These are phyloP conservation scores for Diaporthe vexans DNA, from an alignment of 2,329 filamentous ascomycete species.

Conservation along the genomic window DNA sequence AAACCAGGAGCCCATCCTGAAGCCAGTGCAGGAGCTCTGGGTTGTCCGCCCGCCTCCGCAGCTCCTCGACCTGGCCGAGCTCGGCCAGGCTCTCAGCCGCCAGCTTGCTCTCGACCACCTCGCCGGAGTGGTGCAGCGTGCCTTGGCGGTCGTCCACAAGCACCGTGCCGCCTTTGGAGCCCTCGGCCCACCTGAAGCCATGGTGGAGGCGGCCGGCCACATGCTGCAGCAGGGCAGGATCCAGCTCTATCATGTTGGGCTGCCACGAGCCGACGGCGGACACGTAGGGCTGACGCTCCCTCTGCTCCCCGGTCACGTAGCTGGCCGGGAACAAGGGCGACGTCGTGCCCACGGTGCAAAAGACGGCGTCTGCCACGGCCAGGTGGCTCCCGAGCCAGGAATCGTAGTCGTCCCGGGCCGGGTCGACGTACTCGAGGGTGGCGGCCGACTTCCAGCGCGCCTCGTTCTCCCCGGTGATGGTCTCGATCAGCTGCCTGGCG, in stretches of 20 bases:
- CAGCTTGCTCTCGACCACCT: constrained; percentile 74
- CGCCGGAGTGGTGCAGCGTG: constrained; percentile 74
- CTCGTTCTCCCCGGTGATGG: not conserved
- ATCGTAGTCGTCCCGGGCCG: not conserved
- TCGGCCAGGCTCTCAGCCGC: constrained; percentile 69
- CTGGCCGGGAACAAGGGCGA: constrained; percentile 70
- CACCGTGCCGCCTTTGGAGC: constrained; percentile 50
- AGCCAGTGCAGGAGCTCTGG: constrained; percentile 61
- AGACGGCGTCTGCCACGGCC: constrained; percentile 70
- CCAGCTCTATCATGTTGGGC: constrained; percentile 76
- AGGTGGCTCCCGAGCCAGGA: constrained; percentile 58
- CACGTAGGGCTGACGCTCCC: constrained; percentile 57
- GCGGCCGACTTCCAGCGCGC: not conserved
- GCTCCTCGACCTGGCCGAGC: constrained; percentile 71
- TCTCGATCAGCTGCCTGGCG: constrained; percentile 52
- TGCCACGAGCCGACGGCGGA: constrained; percentile 67
- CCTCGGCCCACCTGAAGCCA: not conserved
- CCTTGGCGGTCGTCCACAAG: constrained; percentile 70
- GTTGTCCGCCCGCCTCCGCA: constrained; percentile 63
- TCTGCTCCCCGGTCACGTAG: constrained; percentile 61
- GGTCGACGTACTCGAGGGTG: constrained; percentile 46
- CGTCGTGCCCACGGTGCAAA: constrained; percentile 73
- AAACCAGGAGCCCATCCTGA: constrained; percentile 74
- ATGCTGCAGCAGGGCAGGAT: constrained; percentile 69
- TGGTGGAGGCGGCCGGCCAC: constrained; percentile 21